Percentiles rank a stretch among this genome's conserved stretches.
phyloP scores from a whole-genome alignment of 2,329 filamentous ascomycete genomes.

The Epichloe gansuensis region DNA sequence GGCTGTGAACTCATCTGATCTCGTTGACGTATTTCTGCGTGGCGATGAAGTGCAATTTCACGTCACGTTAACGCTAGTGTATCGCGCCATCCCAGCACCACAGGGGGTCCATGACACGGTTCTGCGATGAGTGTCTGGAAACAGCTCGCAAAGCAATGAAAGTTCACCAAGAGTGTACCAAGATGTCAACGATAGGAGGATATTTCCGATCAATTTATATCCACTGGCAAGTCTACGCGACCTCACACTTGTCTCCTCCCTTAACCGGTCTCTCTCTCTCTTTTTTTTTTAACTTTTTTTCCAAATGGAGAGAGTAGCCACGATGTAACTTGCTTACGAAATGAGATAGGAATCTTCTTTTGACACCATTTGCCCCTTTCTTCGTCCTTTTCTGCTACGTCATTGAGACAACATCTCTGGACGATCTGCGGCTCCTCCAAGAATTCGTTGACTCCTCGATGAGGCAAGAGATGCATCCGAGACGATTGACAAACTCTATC shows the following conservation, averaged over 20 bases:
- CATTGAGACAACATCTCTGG: conserved; percentile 38
- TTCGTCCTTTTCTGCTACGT: conserved; percentile 47
- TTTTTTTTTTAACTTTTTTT: background rate
- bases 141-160: conserved; percentile 36
- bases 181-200: conserved; percentile 26
- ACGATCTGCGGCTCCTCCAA: conserved; percentile 42
- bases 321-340: background rate
- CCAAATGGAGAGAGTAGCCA: background rate
- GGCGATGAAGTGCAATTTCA: conserved; percentile 36
- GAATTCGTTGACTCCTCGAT: conserved; percentile 44
- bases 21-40: conserved; percentile 32
- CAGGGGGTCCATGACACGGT: conserved; percentile 30
- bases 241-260: too few relatives aligned
- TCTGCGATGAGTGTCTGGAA: conserved; percentile 36
- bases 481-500: conserved; percentile 46
- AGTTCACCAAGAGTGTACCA: conserved; percentile 33
- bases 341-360: conserved; percentile 32
- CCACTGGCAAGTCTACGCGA: conserved; percentile 31
- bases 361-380: conserved; percentile 47
- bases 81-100: conserved; percentile 37
- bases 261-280: background rate
- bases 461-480: conserved; percentile 41
- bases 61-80: conserved; percentile 37
- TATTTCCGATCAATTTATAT: conserved; percentile 35
- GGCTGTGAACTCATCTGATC: conserved; percentile 25